Base-by-base conservation (phyloP, 306 rosid species). In the Canavalia gladiata region DNA sequence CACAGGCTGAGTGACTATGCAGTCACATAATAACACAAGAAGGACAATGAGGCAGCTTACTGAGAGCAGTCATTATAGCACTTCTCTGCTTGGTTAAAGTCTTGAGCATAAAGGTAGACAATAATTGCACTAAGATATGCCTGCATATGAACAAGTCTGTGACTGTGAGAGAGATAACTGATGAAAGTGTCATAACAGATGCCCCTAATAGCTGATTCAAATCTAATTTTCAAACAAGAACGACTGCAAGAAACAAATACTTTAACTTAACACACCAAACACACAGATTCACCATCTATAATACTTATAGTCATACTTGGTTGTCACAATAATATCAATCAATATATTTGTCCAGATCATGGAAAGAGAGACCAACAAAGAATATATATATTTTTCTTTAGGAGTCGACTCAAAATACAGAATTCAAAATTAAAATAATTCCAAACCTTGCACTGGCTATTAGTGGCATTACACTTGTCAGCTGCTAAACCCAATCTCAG, bases 1-100 rank as follows among this genome's bases (percentile, higher is more conserved):
- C 45, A 49, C 65, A 59, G 4, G 33, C 62, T 41, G 52, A 72
- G 41, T 59, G 46, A 50, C 13, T 80, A 35, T 18, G 60, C 9
- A 72, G 46, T 8, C 68, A 56, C 50, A 37, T 8, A 54, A 51
- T 46, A 69, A 71, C 83, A 79, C 5, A 78, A 79, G 8, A 78
- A 78, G 54, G 60, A 80, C 49, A 13, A 12, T 62, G 69, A 30
- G 43, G 81, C 1, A 74, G 81, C 97, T 89, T 80, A 90, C 97
- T 90, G 95, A 63, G 90, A 85, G 79, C 97, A 92, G 87, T 92
- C 97, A 72, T 90, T 89, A 85, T 86, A 92, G 87, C 93, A 90
- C 89, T 87, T 86, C 84, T 92, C 95, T 59, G 97, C 95, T 87
- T 92, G 89, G 80, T 87, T 90, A 78, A 86, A 75, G 87, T 92